Percentiles rank a stretch among this genome's conserved stretches.
Conservation (phyloP, 495 filamentous ascomycete species). For the Geopyxis carbonaria region DNA sequence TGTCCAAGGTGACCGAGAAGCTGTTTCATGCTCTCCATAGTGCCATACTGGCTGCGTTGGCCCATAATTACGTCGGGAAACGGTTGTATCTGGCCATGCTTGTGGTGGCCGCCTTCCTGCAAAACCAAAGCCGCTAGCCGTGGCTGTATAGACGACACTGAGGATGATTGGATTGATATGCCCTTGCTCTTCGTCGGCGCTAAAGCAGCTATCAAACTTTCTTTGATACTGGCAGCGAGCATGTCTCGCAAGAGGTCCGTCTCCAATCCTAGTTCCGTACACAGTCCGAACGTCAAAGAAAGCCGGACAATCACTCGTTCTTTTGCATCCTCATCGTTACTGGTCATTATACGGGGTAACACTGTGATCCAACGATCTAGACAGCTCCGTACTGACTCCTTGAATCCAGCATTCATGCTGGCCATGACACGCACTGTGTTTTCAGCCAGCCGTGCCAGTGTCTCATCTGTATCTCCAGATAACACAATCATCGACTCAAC, state of each 20-base stretch:
- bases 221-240: conserved; percentile 44
- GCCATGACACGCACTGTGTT: conserved; percentile 40
- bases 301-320: conserved; percentile 54
- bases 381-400: conserved; percentile 51
- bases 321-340: conserved; percentile 63
- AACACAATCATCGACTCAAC: conserved; percentile 69
- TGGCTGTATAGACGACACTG: background rate
- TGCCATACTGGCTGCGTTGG: conserved; percentile 46
- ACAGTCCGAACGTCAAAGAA: conserved; percentile 50
- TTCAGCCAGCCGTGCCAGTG: conserved; percentile 26
- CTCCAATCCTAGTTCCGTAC: conserved; percentile 47
- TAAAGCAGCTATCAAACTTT: conserved; percentile 33
- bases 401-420: conserved; percentile 43
- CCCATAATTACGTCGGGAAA: conserved; percentile 49
- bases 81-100: background rate
- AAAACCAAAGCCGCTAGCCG: background rate
- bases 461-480: conserved; percentile 33
- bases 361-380: conserved; percentile 67
- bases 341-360: conserved; percentile 68
- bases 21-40: conserved; percentile 35
- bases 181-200: background rate
- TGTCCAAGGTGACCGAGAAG: conserved; percentile 31
- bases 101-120: conserved; percentile 1
- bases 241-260: conserved; percentile 52
- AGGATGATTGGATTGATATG: background rate